Base-by-base conservation (phyloP, 2,329 filamentous ascomycete species). In the Tympanopsis confertula region DNA sequence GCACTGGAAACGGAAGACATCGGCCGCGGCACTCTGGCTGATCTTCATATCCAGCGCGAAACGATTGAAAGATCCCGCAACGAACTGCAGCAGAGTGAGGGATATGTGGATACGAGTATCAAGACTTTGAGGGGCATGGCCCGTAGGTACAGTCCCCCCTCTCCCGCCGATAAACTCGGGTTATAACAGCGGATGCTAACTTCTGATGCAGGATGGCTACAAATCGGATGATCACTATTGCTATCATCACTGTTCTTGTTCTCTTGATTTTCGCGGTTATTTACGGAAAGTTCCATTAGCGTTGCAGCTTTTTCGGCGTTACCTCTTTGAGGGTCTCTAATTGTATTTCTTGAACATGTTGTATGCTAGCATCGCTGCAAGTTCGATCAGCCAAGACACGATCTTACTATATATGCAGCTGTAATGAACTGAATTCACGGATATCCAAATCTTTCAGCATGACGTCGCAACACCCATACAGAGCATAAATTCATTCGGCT, bases 101-200 rank as follows among this genome's bases (percentile, higher is more conserved):
- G 86, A 44, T 96, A 96, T 60, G 89, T 95, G 28, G 91, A 98
- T 64, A 78, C 88, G 49, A 96, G 89, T 62, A 89, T 96, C 51
- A 96, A 96, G 78, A 98, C 91, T 43, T 62, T 98, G 62, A 77
- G 86, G 67, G 89, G 88, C 51, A 98, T 98, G 91, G 88, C 91
- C 48, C 85, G 91, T 83, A 94, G 91, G 91, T 98, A 87, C 66
- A 68, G 56, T 38, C 48, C 42, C 43, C 43, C 46, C 44, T 29
- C 18, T 41, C 20, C 49, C 22, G 33, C n/a, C 20, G 39, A 41
- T 29, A 20, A 13, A 19, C 14, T 13, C 24, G 24, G 10, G 10
- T 28, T 28, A 10, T 28, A n/a, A 28, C n/a, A 10, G 10, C 24
- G n/a, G 24, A 38, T 33, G 30, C 30, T 33, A 33, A 33, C 30